Base-by-base conservation (phyloP, 1,139 yeast genomes). In the Scheffersomyces titani region DNA sequence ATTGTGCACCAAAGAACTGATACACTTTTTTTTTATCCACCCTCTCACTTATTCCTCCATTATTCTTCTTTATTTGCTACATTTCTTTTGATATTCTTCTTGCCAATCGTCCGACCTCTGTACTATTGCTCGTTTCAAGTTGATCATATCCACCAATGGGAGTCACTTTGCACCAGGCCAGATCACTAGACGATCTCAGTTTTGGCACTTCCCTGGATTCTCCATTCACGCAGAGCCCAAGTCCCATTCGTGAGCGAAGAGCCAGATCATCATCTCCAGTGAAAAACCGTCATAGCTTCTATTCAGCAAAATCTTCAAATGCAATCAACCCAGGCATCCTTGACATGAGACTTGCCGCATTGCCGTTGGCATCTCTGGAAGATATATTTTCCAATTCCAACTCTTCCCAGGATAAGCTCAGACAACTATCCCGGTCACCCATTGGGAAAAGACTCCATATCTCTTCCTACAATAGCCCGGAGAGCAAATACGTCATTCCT, bases 361-460 rank as follows among this genome's bases (percentile, higher is more conserved):
- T 69, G 53, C 70, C 74, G 9, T 63, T 59, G 16, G 60, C 64
- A 18, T 62, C 60, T 18, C 64, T 62, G 18, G 72, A 60, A 19
- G 76, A 70, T 54, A 54, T 70, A 18, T 57, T 60, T 45, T 68
- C 73, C 6, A 60, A 69, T 6, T 55, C 60, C 54, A 55, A 50
- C 50, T 47, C 65, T 13, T 61, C 71, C 1, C 63, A 63, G 7
- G 75, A 71, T 13, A 74, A 75, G 56, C 63, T 79, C 50, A 70
- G 66, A 57, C 66, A 62, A 51, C 66, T 79, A 36, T 72, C 80
- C 6, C 67, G 69, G 19, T 75, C 80, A 18, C 82, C 82, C 1
- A 58, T 74, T 3, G 74, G 81, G 5, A 73, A 69, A 51, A 70
- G 72, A 51, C 66, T 80, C 48, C 83, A 78, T 62, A 72, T 80